Percentiles rank a stretch among this genome's conserved stretches.
phyloP scores from a whole-genome alignment of 345 rosid species.

The Firmiana major region DNA sequence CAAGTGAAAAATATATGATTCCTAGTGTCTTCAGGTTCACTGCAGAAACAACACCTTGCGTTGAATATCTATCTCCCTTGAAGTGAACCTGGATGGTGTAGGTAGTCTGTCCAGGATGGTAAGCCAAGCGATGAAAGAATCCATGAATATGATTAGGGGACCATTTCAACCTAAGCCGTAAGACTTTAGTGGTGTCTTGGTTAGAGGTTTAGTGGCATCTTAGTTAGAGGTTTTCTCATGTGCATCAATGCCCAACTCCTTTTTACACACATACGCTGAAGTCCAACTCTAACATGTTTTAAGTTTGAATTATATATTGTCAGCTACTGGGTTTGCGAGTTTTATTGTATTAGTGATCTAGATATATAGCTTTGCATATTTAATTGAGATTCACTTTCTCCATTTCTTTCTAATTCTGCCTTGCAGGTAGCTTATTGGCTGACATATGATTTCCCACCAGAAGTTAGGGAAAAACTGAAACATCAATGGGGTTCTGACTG shows the following conservation, averaged over 20 bases:
- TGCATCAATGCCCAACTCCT: not conserved
- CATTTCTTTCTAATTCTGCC: constrained; percentile 3
- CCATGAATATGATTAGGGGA: too few species aligned
- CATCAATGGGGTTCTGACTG: constrained; percentile 84
- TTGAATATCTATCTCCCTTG: too few species aligned
- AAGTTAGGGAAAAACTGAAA: constrained; percentile 79
- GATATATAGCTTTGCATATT: not conserved
- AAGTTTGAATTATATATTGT: not conserved
- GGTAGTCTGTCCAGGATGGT: too few species aligned
- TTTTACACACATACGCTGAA: not conserved
- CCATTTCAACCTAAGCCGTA: too few species aligned
- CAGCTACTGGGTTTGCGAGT: not conserved
- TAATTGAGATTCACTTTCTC: not conserved
- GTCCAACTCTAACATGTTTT: not conserved
- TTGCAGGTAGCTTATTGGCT: constrained; percentile 79
- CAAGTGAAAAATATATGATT: not conserved
- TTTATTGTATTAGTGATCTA: not conserved
- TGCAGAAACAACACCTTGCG: too few species aligned
- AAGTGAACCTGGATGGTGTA: too few species aligned
- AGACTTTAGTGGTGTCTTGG: not conserved
- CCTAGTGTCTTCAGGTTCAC: too few species aligned
- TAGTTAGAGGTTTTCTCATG: not conserved
- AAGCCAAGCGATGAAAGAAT: too few species aligned
- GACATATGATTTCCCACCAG: constrained; percentile 87
- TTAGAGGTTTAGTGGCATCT: not conserved